A percentile compares a stretch with the other conserved stretches of the same genome.
Conservation (phyloP, 768 basidiomycete species). For the Rhodocollybia butyracea region DNA sequence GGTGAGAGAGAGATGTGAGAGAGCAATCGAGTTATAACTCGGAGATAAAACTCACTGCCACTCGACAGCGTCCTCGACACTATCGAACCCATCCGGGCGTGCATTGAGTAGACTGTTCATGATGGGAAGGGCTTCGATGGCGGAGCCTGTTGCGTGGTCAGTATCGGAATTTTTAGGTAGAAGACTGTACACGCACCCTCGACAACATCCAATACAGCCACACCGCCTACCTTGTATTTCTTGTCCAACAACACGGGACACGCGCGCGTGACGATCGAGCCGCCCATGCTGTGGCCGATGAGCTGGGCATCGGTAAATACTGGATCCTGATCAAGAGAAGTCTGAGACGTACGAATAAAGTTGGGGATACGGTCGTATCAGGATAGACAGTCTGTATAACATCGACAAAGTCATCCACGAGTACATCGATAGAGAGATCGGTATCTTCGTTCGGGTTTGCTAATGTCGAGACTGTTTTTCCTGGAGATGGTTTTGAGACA, state of each 20-base stretch:
- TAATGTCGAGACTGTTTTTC: constrained; percentile 22
- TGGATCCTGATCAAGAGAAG: neutral
- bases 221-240: constrained; percentile 72
- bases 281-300: constrained; percentile 96
- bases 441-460: constrained; percentile 37
- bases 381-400: constrained; percentile 71
- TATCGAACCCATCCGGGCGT: constrained; percentile 83
- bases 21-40: constrained; percentile 2
- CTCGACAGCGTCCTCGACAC: constrained; percentile 80
- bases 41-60: constrained; percentile 81
- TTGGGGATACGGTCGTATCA: constrained; percentile 58
- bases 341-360: constrained; percentile 62
- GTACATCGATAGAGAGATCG: constrained; percentile 68
- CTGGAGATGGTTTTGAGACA: constrained; percentile 63
- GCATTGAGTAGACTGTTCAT: constrained; percentile 88
- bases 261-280: constrained; percentile 77
- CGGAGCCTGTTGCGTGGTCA: constrained; percentile 57
- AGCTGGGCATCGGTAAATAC: constrained; percentile 41
- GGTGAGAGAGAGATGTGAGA: neutral
- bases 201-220: constrained; percentile 84
- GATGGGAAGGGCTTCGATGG: constrained; percentile 87
- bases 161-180: neutral
- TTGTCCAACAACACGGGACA: constrained; percentile 62
- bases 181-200: constrained; percentile 53
- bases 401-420: constrained; percentile 72